Evolutionary conservation across 257 asterid genomes (phyloP).

Genomic region (Solanum gandarillasii): DNA sequence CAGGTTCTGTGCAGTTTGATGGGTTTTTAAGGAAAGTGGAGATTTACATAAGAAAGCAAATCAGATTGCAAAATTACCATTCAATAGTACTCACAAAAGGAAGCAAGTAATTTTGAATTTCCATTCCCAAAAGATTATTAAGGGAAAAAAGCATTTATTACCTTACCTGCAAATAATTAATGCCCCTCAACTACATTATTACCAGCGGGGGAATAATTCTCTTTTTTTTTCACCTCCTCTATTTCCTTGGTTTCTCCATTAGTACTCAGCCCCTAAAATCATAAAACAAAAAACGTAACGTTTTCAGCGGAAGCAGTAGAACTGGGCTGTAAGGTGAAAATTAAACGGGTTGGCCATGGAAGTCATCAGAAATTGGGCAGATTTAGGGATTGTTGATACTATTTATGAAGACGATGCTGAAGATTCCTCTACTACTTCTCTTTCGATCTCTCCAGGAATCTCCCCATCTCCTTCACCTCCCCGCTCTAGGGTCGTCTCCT

Average conservation of each 20-base stretch:
- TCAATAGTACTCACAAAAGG: not conserved
- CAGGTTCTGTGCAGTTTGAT: not conserved
- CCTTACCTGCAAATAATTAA: not conserved
- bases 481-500: slow-evolving; percentile 11
- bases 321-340: not conserved
- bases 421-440: slow-evolving; percentile 22
- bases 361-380: slow-evolving; percentile 29
- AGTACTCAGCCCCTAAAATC: not conserved
- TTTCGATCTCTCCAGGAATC: slow-evolving; percentile 22
- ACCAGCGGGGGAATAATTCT: not conserved
- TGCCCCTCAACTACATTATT: not conserved
- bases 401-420: slow-evolving; percentile 66
- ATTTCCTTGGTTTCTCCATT: not conserved
- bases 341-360: not conserved
- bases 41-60: not conserved
- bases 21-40: not conserved
- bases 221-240: not conserved
- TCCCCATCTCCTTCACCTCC: slow-evolving; percentile 31
- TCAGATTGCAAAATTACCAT: not conserved
- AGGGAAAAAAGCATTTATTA: not conserved
- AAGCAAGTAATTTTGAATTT: not conserved
- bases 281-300: not conserved
- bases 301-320: not conserved
- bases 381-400: slow-evolving; percentile 56
- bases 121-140: not conserved